Evolutionary conservation across 2,329 filamentous ascomycete genomes (phyloP).

Genomic region (Botrytis medusae): DNA sequence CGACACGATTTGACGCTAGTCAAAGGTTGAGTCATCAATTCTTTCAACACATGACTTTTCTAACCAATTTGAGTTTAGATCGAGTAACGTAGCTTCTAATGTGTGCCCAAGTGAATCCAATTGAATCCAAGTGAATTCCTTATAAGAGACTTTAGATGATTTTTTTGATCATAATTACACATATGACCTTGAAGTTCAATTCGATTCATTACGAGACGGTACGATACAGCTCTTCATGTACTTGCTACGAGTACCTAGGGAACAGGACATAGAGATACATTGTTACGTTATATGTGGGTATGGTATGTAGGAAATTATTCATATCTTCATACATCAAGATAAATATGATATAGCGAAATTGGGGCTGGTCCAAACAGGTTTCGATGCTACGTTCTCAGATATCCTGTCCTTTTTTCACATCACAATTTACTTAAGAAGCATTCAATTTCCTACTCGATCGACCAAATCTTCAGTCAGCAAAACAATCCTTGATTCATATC

Average conservation of each 20-base stretch:
- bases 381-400: neutral
- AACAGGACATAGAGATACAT: neutral
- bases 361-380: neutral
- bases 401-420: neutral
- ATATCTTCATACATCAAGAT: neutral
- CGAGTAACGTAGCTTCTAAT: neutral
- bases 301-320: neutral
- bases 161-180: neutral
- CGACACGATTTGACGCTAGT: constrained; percentile 7
- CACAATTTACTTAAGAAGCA: neutral
- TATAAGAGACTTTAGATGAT: neutral
- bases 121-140: neutral
- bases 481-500: neutral
- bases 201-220: too few species aligned
- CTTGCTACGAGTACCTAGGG: neutral
- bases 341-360: neutral
- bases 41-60: neutral
- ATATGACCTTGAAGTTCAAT: neutral
- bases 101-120: neutral
- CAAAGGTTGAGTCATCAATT: constrained; percentile 5
- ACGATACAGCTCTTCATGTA: neutral
- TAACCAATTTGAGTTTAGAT: neutral
- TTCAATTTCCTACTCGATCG: neutral
- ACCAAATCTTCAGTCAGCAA: neutral
- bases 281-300: neutral